A percentile compares a stretch with the other conserved stretches of the same genome.
These are phyloP conservation scores for Dactylellina drechsleri DNA, from an alignment of 2,329 filamentous ascomycete genomes.

Conservation along the genomic window DNA sequence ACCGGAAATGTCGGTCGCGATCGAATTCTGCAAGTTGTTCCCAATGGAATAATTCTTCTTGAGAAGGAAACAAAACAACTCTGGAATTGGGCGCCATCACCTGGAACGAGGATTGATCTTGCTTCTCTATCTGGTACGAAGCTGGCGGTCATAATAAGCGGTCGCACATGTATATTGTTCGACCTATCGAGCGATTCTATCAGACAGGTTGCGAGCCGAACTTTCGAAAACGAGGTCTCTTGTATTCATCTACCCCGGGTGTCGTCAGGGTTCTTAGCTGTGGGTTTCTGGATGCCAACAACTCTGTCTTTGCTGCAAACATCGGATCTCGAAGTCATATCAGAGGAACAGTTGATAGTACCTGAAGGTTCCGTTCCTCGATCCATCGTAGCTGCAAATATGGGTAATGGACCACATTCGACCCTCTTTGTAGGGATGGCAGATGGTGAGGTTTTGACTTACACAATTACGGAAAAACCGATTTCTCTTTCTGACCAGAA, in stretches of 20 bases:
- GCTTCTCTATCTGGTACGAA: slow-evolving; percentile 22
- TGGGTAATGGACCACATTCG: slow-evolving; percentile 74
- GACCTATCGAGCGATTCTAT: slow-evolving; percentile 63
- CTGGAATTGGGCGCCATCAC: slow-evolving; percentile 69
- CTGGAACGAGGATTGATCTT: slow-evolving; percentile 60
- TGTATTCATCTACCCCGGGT: slow-evolving; percentile 79
- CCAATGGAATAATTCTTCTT: slow-evolving; percentile 70
- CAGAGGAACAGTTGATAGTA: slow-evolving; percentile 71
- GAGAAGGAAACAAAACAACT: slow-evolving; percentile 68
- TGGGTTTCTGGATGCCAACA: slow-evolving; percentile 89
- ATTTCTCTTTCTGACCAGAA: slow-evolving; percentile 75
- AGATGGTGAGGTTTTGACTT: slow-evolving; percentile 89
- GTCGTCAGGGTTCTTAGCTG: slow-evolving; percentile 74
- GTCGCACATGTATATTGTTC: slow-evolving; percentile 33
- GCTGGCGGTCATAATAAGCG: slow-evolving; percentile 26
- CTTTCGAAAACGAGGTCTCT: slow-evolving; percentile 76
- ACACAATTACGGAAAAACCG: slow-evolving; percentile 74
- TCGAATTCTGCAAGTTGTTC: slow-evolving; percentile 79
- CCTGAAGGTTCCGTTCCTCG: slow-evolving; percentile 77
- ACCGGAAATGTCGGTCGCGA: slow-evolving; percentile 73
- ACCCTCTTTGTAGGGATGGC: slow-evolving; percentile 91
- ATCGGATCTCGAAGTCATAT: slow-evolving; percentile 72
- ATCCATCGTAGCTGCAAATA: slow-evolving; percentile 80
- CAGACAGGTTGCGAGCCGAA: slow-evolving; percentile 69
- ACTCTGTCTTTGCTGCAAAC: slow-evolving; percentile 79